phyloP scores from a whole-genome alignment of 352 stramenopile genomes.

The Phytophthora hibernalis region DNA sequence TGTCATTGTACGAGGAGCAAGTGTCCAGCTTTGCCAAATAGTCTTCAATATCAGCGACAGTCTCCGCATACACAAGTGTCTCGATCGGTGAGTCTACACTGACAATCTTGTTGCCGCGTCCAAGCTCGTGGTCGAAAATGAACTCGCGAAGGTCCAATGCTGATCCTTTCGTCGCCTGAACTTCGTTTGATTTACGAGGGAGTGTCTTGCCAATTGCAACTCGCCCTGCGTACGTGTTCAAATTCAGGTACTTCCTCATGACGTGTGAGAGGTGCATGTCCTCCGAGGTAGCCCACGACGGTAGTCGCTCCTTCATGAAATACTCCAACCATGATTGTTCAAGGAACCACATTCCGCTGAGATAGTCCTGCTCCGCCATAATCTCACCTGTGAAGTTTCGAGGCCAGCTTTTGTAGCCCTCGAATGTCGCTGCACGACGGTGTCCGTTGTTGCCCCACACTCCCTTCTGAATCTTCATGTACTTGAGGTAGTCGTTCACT shows the following conservation, averaged over 20 bases:
- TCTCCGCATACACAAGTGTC: slow-evolving; percentile 66
- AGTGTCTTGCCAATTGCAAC: slow-evolving; percentile 47
- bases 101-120: slow-evolving; percentile 66
- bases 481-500: slow-evolving; percentile 49
- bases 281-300: slow-evolving; percentile 60
- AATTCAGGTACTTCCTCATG: slow-evolving; percentile 69
- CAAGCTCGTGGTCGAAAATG: slow-evolving; percentile 68
- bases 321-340: slow-evolving; percentile 72
- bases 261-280: slow-evolving; percentile 74
- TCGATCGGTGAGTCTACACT: slow-evolving; percentile 51
- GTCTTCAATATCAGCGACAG: slow-evolving; percentile 48
- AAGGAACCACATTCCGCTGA: slow-evolving; percentile 74
- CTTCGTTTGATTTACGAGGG: slow-evolving; percentile 45
- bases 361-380: slow-evolving; percentile 63
- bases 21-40: slow-evolving; percentile 46
- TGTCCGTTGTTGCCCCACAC: slow-evolving; percentile 68
- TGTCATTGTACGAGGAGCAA: slow-evolving; percentile 31
- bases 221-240: slow-evolving; percentile 66
- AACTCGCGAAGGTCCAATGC: slow-evolving; percentile 60
- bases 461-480: slow-evolving; percentile 46
- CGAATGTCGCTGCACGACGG: slow-evolving; percentile 46
- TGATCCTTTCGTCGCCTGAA: slow-evolving; percentile 51
- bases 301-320: slow-evolving; percentile 62
- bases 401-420: slow-evolving; percentile 64
- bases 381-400: slow-evolving; percentile 34